A percentile compares a stretch with the other conserved stretches of the same genome.
Evolutionary conservation across 306 rosid species (phyloP).

Genomic region (Senna siamea): DNA sequence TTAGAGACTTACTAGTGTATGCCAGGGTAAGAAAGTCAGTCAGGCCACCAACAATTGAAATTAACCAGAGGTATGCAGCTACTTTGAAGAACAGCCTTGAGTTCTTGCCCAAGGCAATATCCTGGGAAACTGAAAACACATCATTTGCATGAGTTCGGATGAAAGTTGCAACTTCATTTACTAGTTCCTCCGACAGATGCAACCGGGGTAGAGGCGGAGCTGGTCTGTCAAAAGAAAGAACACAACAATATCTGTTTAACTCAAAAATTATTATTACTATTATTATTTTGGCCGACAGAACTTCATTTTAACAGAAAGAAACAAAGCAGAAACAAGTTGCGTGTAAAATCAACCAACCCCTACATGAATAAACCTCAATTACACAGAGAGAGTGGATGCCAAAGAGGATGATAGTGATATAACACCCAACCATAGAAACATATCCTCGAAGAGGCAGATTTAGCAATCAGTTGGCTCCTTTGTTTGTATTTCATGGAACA

Average conservation of each 20-base stretch:
- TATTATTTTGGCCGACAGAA: neutral
- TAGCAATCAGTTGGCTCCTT: neutral
- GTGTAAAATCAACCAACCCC: neutral
- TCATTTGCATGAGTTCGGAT: constrained; percentile 58
- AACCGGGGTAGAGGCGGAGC: constrained; percentile 91
- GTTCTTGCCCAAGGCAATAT: constrained; percentile 76
- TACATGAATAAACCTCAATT: neutral
- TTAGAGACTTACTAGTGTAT: constrained; percentile 69
- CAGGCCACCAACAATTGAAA: constrained; percentile 73
- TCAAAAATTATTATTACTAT: no score
- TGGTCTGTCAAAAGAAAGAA: constrained; percentile 65
- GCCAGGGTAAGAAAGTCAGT: constrained; percentile 84
- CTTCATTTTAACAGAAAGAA: neutral
- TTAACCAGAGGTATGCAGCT: constrained; percentile 67
- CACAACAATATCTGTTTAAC: no score
- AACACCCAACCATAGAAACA: neutral
- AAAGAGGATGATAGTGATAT: neutral
- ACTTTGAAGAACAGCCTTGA: constrained; percentile 84
- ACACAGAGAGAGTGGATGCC: neutral
- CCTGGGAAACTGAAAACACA: constrained; percentile 73
- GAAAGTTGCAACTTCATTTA: constrained; percentile 63
- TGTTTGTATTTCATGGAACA: neutral
- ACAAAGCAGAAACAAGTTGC: neutral
- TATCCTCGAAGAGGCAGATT: neutral
- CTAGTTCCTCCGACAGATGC: constrained; percentile 84